Evolutionary conservation across 2,329 filamentous ascomycete species (phyloP), one percentile per base, ranked within the genome.

Genomic region (Aspergillus ochraceus): DNA sequence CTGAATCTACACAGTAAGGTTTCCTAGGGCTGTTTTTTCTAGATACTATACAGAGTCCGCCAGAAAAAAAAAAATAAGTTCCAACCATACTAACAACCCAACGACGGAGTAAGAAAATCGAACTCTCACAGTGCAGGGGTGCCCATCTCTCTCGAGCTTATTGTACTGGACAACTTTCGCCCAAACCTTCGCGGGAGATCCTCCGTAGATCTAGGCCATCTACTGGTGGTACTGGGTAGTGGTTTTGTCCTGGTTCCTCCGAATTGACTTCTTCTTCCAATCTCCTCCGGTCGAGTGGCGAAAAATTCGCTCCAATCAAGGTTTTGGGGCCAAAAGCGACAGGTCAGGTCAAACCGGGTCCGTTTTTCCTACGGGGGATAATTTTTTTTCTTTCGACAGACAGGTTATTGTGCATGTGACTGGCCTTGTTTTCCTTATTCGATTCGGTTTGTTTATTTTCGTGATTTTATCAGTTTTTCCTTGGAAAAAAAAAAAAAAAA

Each of bases 121-220:
- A 62, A 59, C 61, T 59, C 60, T 39, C 32, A 32, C 9, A 2
- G 57, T 66, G 60, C 66, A 66, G 67, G 70, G 65, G 66, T 20
- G 45, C 19, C 20, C 53, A 54, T 58, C 64, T 70, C 64, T 59
- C 59, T 55, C 60, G 62, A 65, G 67, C 62, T 68, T 67, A 64
- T 61, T 4, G 22, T 22, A 68, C 69, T 67, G 65, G 64, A 65
- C 62, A 50, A 46, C 32, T 67, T 63, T 60, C 54, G 36, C 26
- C 32, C 49, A 70, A 73, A 74, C 66, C 64, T 70, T 72, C 68
- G 61, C 72, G 72, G 72, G 72, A 74, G 72, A 73, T 74, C 72
- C 71, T 63, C 70, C 68, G 70, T 63, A 72, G 72, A 73, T 73
- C 72, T 58, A 71, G 62, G 26, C 39, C 22, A 55, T 39, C 14